phyloP scores from a whole-genome alignment of 208 protist species.

The Trypanosoma grayi region DNA sequence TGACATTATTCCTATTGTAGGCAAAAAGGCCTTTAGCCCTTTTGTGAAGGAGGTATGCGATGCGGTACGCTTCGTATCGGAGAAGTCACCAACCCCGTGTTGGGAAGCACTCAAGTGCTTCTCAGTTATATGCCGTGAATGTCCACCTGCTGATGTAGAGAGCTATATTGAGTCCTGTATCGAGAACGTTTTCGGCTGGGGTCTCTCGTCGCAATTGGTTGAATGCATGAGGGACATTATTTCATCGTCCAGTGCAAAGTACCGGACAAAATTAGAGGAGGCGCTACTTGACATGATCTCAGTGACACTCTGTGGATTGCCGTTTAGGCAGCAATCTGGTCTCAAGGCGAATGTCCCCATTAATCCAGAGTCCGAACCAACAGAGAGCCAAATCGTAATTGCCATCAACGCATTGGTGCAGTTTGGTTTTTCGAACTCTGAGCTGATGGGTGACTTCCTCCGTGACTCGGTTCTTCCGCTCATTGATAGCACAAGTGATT shows the following conservation, averaged over 20 bases:
- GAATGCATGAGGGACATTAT: conserved; percentile 85
- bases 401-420: conserved; percentile 82
- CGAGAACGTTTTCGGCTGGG: conserved; percentile 78
- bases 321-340: conserved; percentile 68
- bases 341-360: conserved; percentile 16
- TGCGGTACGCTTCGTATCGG: conserved; percentile 43
- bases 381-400: conserved; percentile 67
- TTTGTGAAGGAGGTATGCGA: conserved; percentile 69
- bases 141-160: conserved; percentile 61
- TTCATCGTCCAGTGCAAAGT: conserved; percentile 44
- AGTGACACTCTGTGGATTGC: conserved; percentile 80
- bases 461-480: conserved; percentile 85
- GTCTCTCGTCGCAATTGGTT: conserved; percentile 79
- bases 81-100: conserved; percentile 54
- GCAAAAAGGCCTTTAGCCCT: conserved; percentile 47
- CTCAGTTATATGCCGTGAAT: conserved; percentile 52
- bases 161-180: conserved; percentile 72
- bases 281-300: conserved; percentile 88
- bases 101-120: conserved; percentile 72
- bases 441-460: conserved; percentile 88
- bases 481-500: conserved; percentile 65
- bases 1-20: conserved; percentile 75
- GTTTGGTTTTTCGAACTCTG: conserved; percentile 87
- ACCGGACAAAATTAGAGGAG: conserved; percentile 72
- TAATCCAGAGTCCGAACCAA: conserved; percentile 34